phyloP scores from a whole-genome alignment of 225 moss, liverwort and hornwort species.

The Bryum argenteum region DNA sequence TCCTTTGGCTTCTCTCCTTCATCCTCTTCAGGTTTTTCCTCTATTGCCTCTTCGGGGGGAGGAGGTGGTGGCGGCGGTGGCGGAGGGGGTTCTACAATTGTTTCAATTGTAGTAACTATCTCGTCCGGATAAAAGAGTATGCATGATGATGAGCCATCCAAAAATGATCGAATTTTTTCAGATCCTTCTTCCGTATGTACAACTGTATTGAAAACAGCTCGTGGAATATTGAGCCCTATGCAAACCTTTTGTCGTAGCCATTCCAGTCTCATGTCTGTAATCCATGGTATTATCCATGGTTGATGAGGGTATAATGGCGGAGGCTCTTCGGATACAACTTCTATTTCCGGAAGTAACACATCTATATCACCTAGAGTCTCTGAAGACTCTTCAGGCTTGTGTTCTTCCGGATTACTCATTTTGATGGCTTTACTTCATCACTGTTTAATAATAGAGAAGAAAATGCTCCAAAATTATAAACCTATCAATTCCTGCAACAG shows the following conservation, averaged over 20 bases:
- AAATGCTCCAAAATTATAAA: not conserved
- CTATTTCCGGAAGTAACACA: not conserved
- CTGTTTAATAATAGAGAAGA: accelerated
- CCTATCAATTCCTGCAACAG: not conserved
- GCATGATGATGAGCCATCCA: constrained; percentile 45
- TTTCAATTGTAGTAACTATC: constrained; percentile 46
- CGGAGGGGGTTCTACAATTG: constrained; percentile 18
- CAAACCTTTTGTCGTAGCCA: constrained; percentile 71
- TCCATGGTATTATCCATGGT: constrained; percentile 48
- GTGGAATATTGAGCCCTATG: constrained; percentile 43
- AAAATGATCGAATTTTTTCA: constrained; percentile 35
- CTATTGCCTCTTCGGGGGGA: accelerated
- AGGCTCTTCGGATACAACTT: not conserved
- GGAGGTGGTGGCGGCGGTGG: not conserved
- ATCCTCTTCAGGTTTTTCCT: not conserved
- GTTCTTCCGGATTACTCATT: constrained; percentile 4
- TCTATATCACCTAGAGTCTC: not conserved
- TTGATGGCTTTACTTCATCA: not conserved
- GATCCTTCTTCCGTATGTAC: constrained; percentile 41
- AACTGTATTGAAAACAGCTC: constrained; percentile 44
- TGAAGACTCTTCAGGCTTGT: not conserved
- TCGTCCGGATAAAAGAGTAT: constrained; percentile 49
- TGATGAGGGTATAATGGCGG: not conserved
- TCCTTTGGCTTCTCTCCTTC: not conserved
- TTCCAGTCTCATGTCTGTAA: constrained; percentile 57